Evolutionary conservation across 352 stramenopile species (phyloP), one percentile per base, ranked within the genome.

Genomic region (Phytopythium aichiense): DNA sequence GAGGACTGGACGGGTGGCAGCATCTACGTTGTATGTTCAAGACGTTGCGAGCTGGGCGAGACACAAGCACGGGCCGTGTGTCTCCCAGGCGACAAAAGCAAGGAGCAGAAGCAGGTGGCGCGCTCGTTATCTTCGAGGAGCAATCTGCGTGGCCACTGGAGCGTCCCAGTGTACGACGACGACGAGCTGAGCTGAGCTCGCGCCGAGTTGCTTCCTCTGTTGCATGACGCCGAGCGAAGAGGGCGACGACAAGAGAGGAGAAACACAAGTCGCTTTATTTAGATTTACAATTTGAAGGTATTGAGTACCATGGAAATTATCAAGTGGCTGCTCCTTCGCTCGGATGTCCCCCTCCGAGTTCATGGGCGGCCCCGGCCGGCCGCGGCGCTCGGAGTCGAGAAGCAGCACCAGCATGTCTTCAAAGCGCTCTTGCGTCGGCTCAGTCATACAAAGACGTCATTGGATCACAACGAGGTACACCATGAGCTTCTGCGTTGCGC

Each of bases 21-120:
- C n/a, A 46, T 58, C 33, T 45, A 38, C 52, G 52, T 58, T 58
- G 28, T 33, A 58, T 58, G 52, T 46, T 58, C 31, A 46, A 58
- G 46, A 51, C 45, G 22, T 33, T 52, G 46, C 46, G 46, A 51
- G 45, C 45, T 31, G 45, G 46, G 46, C 46, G 46, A 52, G 46
- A 1, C 12, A 11, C n/a, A 4, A 30, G n/a, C 20, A 8, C 8
- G 22, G n/a, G 2, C 7, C 43, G 3, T 7, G 42, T 9, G 42
- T 49, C 38, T 49, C 42, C n/a, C 46, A 52, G 22, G 11, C 13
- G 12, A 33, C 22, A 31, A 52, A 28, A 52, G 22, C 46, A 22
- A 33, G 42, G 38, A n/a, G 38, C 18, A 25, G 42, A n/a, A 25
- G 5, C 42, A 38, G 33, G 33, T 38, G 33, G 33, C 42, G 38